These are phyloP conservation scores for Akanthomyces lecanii DNA, from an alignment of 2,329 filamentous ascomycete genomes.

Conservation along the genomic window DNA sequence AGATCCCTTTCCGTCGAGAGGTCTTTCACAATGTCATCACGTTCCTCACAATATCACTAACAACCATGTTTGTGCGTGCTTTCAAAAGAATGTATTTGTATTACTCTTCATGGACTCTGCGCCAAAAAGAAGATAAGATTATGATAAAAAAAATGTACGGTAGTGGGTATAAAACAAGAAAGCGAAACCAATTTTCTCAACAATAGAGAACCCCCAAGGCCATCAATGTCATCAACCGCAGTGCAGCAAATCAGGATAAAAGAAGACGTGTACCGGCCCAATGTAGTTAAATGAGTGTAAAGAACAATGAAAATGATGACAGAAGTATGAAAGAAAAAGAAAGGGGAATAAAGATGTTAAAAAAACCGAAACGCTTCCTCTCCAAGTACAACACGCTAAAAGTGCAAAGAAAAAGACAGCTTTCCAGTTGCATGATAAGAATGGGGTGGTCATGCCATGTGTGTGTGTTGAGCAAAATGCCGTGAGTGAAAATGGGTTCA, in stretches of 20 bases:
- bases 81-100: neutral
- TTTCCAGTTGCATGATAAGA: conserved; percentile 1
- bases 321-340: neutral
- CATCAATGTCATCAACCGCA: conserved; percentile 13
- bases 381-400: conserved; percentile 10
- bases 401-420: neutral
- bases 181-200: conserved; percentile 3
- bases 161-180: conserved; percentile 13
- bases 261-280: conserved; percentile 6
- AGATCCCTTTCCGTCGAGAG: too few relatives aligned
- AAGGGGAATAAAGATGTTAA: conserved; percentile 3
- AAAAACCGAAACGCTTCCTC: neutral
- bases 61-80: neutral
- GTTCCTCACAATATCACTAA: too few relatives aligned
- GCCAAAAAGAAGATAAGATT: neutral
- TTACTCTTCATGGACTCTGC: neutral
- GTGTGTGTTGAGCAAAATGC: conserved; percentile 10
- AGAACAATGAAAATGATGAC: neutral
- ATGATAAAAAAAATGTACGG: conserved; percentile 6
- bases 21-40: too few relatives aligned
- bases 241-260: neutral
- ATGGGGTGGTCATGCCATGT: conserved; percentile 3
- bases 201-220: conserved; percentile 8
- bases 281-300: conserved; percentile 10
- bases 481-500: neutral